Evolutionary conservation across 2,329 filamentous ascomycete species (phyloP).

Genomic region (Phaeoacremonium minimum): DNA sequence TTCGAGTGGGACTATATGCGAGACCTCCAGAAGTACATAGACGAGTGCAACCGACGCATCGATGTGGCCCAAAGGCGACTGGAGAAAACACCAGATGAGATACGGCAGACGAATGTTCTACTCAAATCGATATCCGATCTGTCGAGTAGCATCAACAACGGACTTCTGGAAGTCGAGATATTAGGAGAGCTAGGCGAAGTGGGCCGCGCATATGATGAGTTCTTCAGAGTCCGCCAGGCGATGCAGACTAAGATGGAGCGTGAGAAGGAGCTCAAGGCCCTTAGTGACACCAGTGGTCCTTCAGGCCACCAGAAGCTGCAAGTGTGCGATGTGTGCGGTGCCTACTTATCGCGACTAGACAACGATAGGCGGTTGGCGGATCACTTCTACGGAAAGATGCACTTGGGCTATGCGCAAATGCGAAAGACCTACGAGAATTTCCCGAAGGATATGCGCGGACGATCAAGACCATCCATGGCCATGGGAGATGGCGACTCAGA

Average conservation of each 20-base stretch:
- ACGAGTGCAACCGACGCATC: constrained; percentile 92
- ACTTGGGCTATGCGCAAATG: constrained; percentile 97
- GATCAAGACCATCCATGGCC: constrained; percentile 55
- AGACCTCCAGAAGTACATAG: constrained; percentile 94
- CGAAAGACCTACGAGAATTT: constrained; percentile 87
- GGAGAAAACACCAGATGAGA: constrained; percentile 98
- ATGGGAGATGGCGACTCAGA: constrained; percentile 36
- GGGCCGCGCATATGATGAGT: constrained; percentile 78
- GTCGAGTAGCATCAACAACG: constrained; percentile 70
- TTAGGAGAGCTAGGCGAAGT: constrained; percentile 80
- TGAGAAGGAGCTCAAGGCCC: constrained; percentile 82
- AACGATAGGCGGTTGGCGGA: constrained; percentile 92
- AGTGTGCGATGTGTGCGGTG: constrained; percentile 97
- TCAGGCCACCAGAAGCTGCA: constrained; percentile 96
- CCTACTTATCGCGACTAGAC: constrained; percentile 86
- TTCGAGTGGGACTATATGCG: constrained; percentile 97
- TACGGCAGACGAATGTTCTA: constrained; percentile 86
- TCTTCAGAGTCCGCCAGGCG: constrained; percentile 77
- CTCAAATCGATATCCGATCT: constrained; percentile 85
- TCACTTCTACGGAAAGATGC: constrained; percentile 99
- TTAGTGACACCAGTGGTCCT: constrained; percentile 88
- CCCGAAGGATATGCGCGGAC: constrained; percentile 77
- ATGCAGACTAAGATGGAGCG: constrained; percentile 77
- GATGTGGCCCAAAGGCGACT: constrained; percentile 83
- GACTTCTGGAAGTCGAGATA: constrained; percentile 80